Evolutionary conservation across 148 eudicot genomes (phyloP).

Genomic region (Spergularia bocconei): DNA sequence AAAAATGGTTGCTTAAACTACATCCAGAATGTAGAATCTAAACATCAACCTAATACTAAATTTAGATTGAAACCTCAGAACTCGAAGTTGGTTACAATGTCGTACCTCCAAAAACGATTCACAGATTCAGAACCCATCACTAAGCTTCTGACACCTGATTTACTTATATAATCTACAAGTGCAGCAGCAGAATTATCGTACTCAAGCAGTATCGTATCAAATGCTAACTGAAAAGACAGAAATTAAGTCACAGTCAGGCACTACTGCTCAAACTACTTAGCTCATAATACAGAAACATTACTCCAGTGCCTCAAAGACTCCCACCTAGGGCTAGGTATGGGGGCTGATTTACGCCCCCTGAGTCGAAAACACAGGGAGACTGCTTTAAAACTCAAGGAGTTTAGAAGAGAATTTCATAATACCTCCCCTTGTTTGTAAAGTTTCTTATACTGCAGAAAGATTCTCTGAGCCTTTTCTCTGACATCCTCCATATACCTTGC

Average conservation of each 20-base stretch:
- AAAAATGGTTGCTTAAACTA: neutral
- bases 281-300: too few species aligned
- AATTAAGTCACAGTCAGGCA: neutral
- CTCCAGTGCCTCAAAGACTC: too few species aligned
- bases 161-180: slow-evolving; percentile 45
- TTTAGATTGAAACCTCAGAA: too few species aligned
- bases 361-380: neutral
- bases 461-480: slow-evolving; percentile 40
- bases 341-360: too few species aligned
- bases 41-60: neutral
- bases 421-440: slow-evolving; percentile 48
- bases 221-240: slow-evolving; percentile 26
- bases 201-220: slow-evolving; percentile 69
- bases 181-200: slow-evolving; percentile 54
- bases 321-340: too few species aligned
- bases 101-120: slow-evolving; percentile 52
- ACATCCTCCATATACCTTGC: slow-evolving; percentile 49
- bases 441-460: slow-evolving; percentile 49
- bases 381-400: too few species aligned
- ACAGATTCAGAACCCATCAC: slow-evolving; percentile 70
- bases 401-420: neutral
- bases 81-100: neutral
- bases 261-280: too few species aligned
- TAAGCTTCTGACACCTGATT: slow-evolving; percentile 47
- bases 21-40: neutral